A percentile compares a stretch with the other conserved stretches of the same genome.
Conservation (phyloP, 148 eudicot species). For the Arctostaphylos glauca region DNA sequence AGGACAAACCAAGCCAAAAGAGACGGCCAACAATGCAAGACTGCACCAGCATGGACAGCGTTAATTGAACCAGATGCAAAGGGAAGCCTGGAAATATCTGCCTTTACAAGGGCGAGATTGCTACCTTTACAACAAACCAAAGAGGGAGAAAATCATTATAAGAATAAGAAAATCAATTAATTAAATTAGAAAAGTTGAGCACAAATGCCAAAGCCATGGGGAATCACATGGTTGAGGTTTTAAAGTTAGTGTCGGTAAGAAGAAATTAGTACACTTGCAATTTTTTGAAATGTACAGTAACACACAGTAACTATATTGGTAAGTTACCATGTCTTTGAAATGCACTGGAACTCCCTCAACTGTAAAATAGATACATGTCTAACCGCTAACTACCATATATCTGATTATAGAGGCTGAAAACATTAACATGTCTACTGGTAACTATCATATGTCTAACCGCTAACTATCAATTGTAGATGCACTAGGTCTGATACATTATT, state of each 20-base stretch:
- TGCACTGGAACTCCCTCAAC: background rate
- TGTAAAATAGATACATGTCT: background rate
- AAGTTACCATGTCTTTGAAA: background rate
- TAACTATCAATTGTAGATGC: too few species aligned
- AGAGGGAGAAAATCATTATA: background rate
- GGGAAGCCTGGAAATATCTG: constrained; percentile 96
- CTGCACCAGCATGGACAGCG: constrained; percentile 37
- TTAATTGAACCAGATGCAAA: constrained; percentile 83
- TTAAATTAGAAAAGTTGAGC: background rate
- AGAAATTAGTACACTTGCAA: background rate
- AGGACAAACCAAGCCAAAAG: too few species aligned
- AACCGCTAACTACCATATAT: background rate
- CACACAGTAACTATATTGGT: background rate
- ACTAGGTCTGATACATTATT: background rate
- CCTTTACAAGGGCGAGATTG: constrained; percentile 91
- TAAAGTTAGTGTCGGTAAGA: background rate
- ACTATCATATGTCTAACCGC: too few species aligned
- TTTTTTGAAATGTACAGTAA: too few species aligned
- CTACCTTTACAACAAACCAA: constrained; percentile 57
- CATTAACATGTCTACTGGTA: too few species aligned
- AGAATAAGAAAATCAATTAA: background rate
- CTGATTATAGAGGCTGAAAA: too few species aligned
- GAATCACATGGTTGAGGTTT: background rate
- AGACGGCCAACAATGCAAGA: too few species aligned
- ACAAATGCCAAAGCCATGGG: background rate